Evolutionary conservation across 2,329 filamentous ascomycete species (phyloP), one percentile per base, ranked within the genome.

Genomic region (Nigrospora osmanthi): DNA sequence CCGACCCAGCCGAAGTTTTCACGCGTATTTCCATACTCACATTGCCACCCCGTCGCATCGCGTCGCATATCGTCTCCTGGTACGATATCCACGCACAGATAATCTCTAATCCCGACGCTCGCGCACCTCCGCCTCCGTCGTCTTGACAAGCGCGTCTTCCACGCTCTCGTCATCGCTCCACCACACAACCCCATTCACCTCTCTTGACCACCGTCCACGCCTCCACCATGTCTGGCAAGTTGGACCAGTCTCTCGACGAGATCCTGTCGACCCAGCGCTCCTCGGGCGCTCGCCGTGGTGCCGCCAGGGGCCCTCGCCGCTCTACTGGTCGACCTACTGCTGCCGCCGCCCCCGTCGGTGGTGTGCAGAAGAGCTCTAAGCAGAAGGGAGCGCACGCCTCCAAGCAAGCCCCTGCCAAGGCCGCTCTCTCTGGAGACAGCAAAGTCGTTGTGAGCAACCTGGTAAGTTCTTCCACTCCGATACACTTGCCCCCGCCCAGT

Each of bases 381-480:
- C 67, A 73, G 54, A 64, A 75, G 47, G 85, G 84, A 58, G 73
- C 73, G 52, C 68, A 71, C 49, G 69, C 72, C 39, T 72, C 74
- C 56, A 82, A 83, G 70, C 71, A 78, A 49, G 71, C 75, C 36
- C 80, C 87, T 50, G 78, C 80, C 57, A 86, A 83, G 63, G 78
- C 79, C 48, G 68, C 78, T 47, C 69, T 74, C 54, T 72, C 73
- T 59, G 82, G 81, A 61, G 89, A 94, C 57, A 94, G 89, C 78
- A 97, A 96, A 75, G 91, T 97, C 72, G 87, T 95, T 69, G 91
- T 98, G 72, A 95, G 89, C 84, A 94, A 94, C 75, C 80, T 98
- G 78, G 90, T 96, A 85, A 70, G 89, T 70, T 17, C 19, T 12
- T 11, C 12, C 12, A 52, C 31, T 23, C 28, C 28, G 3, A 35